These are phyloP conservation scores for Monosporozyma aquatica DNA, from an alignment of 805 yeast species.

Conservation along the genomic window DNA sequence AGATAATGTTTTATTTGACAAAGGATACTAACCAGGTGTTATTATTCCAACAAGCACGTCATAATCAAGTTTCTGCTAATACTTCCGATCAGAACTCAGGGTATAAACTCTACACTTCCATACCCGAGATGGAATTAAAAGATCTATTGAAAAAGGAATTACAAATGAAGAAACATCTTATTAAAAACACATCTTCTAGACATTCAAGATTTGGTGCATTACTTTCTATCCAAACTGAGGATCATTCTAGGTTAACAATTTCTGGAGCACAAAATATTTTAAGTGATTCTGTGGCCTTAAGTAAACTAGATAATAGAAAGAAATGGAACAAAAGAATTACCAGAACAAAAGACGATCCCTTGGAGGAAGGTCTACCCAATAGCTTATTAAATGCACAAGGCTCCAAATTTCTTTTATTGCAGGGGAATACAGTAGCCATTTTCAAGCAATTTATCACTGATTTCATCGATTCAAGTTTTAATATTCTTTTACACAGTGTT, in stretches of 20 bases:
- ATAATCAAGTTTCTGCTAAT: no score
- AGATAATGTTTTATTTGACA: constrained; percentile 54
- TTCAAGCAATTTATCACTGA: constrained; percentile 42
- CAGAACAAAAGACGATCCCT: constrained; percentile 24
- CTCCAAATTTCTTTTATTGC: constrained; percentile 23
- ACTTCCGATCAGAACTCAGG: not conserved
- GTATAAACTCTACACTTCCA: constrained; percentile 13
- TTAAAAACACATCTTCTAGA: constrained; percentile 51
- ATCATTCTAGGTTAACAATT: constrained; percentile 50
- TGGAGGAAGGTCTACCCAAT: constrained; percentile 28
- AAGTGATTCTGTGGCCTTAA: constrained; percentile 44
- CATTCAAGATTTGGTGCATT: constrained; percentile 91
- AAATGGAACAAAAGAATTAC: constrained; percentile 45
- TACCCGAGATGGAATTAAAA: constrained; percentile 36
- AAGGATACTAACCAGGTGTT: constrained; percentile 41
- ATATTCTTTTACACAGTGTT: constrained; percentile 48
- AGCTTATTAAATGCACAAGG: constrained; percentile 18
- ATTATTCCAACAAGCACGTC: constrained; percentile 6
- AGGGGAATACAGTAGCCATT: constrained; percentile 24
- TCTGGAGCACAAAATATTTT: constrained; percentile 63
- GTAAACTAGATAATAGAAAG: constrained; percentile 57
- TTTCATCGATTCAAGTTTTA: constrained; percentile 68
- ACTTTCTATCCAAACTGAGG: constrained; percentile 57
- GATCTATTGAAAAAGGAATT: constrained; percentile 55
- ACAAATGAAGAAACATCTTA: constrained; percentile 39